Conservation (phyloP, 2,329 filamentous ascomycete species). For the Lecanicillium sp. region DNA sequence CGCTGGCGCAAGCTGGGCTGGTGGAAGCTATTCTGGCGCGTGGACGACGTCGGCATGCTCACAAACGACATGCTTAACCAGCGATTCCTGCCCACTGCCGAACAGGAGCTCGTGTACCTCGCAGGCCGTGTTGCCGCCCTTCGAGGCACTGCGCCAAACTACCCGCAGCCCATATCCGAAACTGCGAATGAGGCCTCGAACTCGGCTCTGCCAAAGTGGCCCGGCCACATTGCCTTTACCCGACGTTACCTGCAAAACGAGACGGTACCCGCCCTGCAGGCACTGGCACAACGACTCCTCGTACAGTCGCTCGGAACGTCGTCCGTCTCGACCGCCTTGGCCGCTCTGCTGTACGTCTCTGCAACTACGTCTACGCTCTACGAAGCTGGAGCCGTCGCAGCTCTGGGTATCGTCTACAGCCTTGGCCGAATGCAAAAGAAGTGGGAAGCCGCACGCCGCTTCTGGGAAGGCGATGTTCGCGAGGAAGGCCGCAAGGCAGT, state of each 20-base stretch:
- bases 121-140: constrained; percentile 63
- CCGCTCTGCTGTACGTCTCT: constrained; percentile 49
- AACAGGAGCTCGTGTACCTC: constrained; percentile 76
- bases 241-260: constrained; percentile 59
- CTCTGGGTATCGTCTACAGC: constrained; percentile 53
- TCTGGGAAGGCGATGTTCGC: constrained; percentile 60
- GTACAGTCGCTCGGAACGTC: constrained; percentile 69
- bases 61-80: constrained; percentile 70
- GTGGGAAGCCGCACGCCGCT: constrained; percentile 52
- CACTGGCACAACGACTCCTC: constrained; percentile 66
- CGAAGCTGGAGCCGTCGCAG: constrained; percentile 55
- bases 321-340: constrained; percentile 48
- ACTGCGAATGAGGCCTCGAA: background rate
- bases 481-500: constrained; percentile 60
- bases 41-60: constrained; percentile 84
- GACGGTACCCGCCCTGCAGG: constrained; percentile 63
- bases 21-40: constrained; percentile 95
- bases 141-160: constrained; percentile 19
- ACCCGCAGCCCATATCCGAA: constrained; percentile 26
- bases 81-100: constrained; percentile 69
- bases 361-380: constrained; percentile 46
- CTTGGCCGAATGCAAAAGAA: constrained; percentile 51
- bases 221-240: constrained; percentile 63
- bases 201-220: constrained; percentile 50
- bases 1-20: constrained; percentile 77